Conservation (phyloP, 139 green algal genomes). For the Chlorella sp. region DNA sequence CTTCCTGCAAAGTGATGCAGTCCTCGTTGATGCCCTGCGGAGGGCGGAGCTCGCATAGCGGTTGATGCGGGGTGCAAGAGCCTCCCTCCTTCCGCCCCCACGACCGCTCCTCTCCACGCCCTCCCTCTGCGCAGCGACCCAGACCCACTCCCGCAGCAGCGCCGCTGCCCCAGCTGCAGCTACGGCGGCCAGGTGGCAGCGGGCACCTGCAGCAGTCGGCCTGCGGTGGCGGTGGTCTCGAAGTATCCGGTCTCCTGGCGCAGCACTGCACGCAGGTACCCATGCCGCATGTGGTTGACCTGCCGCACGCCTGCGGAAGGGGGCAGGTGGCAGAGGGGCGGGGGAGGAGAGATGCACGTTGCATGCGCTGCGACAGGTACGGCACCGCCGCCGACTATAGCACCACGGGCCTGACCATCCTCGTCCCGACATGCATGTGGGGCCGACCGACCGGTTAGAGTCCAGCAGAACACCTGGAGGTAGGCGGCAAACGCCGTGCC, state of each 20-base stretch:
- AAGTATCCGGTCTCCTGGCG: conserved; percentile 88
- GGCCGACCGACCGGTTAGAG: background rate
- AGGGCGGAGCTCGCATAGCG: no score
- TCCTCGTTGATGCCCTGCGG: conserved; percentile 82
- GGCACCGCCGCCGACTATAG: background rate
- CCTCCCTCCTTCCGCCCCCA: no score
- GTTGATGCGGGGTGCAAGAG: no score
- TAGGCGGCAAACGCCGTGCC: background rate
- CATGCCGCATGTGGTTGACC: conserved; percentile 36
- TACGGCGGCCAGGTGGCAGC: no score
- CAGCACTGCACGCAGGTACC: conserved; percentile 67
- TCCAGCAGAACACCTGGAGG: background rate
- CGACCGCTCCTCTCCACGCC: no score
- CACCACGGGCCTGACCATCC: background rate
- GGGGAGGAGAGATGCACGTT: background rate
- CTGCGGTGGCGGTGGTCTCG: conserved; percentile 62
- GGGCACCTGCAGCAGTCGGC: conserved; percentile 34
- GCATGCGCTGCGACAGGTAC: background rate
- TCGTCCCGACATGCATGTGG: background rate
- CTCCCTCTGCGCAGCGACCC: no score
- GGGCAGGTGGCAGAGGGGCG: background rate
- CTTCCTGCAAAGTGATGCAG: conserved; percentile 57
- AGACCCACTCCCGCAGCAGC: no score
- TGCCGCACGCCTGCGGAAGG: conserved; percentile 22
- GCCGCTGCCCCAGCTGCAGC: no score